Conservation (phyloP, 2,329 filamentous ascomycete species). For the Aspergillus japonicus region DNA sequence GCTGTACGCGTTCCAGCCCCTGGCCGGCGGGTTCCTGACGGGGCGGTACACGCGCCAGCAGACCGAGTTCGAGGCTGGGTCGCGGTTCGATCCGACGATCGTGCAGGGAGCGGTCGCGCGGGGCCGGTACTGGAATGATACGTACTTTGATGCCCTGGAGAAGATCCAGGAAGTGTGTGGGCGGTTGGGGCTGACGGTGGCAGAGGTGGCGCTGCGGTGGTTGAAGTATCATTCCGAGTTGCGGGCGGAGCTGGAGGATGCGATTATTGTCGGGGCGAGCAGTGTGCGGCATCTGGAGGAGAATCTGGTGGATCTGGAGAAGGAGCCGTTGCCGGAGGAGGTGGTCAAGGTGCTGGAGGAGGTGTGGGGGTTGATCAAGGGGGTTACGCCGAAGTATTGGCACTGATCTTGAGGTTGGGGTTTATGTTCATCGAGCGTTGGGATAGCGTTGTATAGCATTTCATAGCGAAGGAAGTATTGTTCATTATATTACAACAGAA, state of each 20-base stretch:
- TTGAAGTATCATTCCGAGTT: slow-evolving; percentile 44
- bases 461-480: background rate
- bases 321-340: slow-evolving; percentile 42
- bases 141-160: slow-evolving; percentile 47
- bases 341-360: slow-evolving; percentile 40
- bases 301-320: slow-evolving; percentile 41
- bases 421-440: background rate
- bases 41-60: slow-evolving; percentile 37
- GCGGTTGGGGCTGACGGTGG: slow-evolving; percentile 44
- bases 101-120: slow-evolving; percentile 40
- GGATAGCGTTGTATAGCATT: too few relatives aligned
- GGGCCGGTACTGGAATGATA: slow-evolving; percentile 43
- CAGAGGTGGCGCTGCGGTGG: slow-evolving; percentile 49
- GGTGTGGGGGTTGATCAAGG: slow-evolving; percentile 37
- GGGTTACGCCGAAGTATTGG: slow-evolving; percentile 33
- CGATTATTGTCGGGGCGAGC: slow-evolving; percentile 42
- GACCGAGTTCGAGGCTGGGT: slow-evolving; percentile 7
- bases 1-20: slow-evolving; percentile 43
- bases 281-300: slow-evolving; percentile 38
- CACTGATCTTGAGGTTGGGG: slow-evolving; percentile 15
- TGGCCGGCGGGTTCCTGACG: slow-evolving; percentile 50
- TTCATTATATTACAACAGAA: background rate
- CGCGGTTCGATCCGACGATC: slow-evolving; percentile 35
- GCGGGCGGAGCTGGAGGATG: slow-evolving; percentile 34
- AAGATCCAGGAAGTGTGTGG: slow-evolving; percentile 35